Base-by-base conservation (phyloP, 441 rosid genomes). In the Pelargonium cotyledonis region DNA sequence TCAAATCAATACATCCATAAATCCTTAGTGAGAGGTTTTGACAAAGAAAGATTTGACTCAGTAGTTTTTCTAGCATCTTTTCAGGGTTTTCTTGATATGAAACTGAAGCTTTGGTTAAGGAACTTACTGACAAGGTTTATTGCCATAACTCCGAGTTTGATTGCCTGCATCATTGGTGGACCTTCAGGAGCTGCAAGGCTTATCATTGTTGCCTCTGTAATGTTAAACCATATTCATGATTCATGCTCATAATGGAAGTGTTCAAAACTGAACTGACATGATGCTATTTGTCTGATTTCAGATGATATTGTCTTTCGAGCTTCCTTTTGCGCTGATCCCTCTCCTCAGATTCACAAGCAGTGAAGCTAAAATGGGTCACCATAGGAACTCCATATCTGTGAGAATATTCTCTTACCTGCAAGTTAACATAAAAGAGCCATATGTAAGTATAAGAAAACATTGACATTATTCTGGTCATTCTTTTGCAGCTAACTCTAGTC, bases 281-380 rank as follows among this genome's bases (percentile, higher is more conserved):
- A 46, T 46, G 51, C 14, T 11, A 10, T 9, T 46, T 46, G 19
- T 68, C 53, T 64, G 5, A 16, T 57, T 75, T 76, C 91, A 93
- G 98, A 94, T 91, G 97, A 89, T 91, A 74, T 82, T 94, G 65
- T 91, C 98, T 11, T 94, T 94, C 72, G 97, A 91, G 85, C 97
- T 94, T 40, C 99, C 97, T 11, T 94, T 94, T 58, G 91, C 96
- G 31, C 82, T 94, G 26, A 81, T 91, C 75, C 99, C 97, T 1
- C 96, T 94, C 68, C 96, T 94, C 79, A 94, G 91, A 73, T 94
- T 94, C 81, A 94, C 97, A 57, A 88, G 95, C 78, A 84, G 97
- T 86, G 73, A 86, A 78, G 80, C 81, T 75, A 94, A 88, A 87
- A 94, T 94, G 99, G 96, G 94, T 16, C 14, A 63, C 29, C 18